A percentile compares a stretch with the other conserved stretches of the same genome.
These are phyloP conservation scores for Blastocystis sp. DNA, from an alignment of 352 stramenopile genomes.

Conservation along the genomic window DNA sequence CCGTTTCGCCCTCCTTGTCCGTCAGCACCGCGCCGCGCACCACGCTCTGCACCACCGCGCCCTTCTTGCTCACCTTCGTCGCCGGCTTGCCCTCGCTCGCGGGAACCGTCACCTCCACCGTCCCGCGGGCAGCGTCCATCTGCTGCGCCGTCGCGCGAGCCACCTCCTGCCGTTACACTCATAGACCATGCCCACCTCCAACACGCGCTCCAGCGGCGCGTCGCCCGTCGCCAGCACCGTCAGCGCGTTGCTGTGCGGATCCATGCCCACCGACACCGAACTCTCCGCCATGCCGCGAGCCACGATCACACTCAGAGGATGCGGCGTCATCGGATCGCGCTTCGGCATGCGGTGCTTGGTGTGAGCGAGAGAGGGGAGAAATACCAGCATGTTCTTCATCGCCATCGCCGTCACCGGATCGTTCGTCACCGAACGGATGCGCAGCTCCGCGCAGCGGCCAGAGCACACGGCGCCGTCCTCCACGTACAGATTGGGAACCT, in stretches of 20 bases:
- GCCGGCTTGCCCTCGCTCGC: neutral
- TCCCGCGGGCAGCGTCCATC: conserved; percentile 26
- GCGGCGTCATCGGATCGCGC: conserved; percentile 31
- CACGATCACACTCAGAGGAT: conserved; percentile 35
- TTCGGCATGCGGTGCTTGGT: conserved; percentile 17
- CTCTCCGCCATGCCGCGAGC: conserved; percentile 17
- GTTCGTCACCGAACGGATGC: conserved; percentile 32
- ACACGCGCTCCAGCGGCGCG: neutral
- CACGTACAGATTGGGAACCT: conserved; percentile 50
- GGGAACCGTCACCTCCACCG: neutral
- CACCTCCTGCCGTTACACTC: neutral
- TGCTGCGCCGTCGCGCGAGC: neutral
- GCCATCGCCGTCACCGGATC: conserved; percentile 27
- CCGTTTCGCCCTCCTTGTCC: neutral
- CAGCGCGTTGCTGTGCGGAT: neutral
- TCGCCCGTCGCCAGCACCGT: conserved; percentile 28
- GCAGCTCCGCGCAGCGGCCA: neutral
- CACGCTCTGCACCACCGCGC: neutral
- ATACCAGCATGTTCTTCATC: conserved; percentile 44
- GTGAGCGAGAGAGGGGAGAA: neutral
- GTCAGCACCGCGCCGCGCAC: neutral
- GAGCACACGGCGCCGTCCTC: conserved; percentile 37
- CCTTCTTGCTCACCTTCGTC: conserved; percentile 13
- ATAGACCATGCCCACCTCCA: neutral
- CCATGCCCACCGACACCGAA: neutral